Percentiles rank a stretch among this genome's conserved stretches.
phyloP scores from a whole-genome alignment of 257 asterid genomes.

The Rehmannia glutinosa region DNA sequence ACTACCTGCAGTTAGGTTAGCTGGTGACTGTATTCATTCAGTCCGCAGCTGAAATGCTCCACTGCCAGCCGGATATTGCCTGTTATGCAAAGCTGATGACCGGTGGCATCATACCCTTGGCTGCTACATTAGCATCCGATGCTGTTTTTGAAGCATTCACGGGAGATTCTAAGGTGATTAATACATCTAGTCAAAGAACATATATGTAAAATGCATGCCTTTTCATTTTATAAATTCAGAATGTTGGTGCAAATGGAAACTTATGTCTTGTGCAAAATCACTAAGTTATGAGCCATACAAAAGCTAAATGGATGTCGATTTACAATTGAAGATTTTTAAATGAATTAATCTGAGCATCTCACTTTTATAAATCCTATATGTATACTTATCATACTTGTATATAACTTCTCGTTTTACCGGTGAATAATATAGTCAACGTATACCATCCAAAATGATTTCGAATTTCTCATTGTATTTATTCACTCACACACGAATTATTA shows the following conservation, averaged over 20 bases:
- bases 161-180: conserved; percentile 86
- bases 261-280: too few species aligned
- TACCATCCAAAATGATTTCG: not conserved
- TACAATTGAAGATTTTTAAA: not conserved
- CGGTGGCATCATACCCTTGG: conserved; percentile 93
- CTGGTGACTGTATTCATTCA: conserved; percentile 29
- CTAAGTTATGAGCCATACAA: not conserved
- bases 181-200: not conserved
- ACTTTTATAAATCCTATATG: too few species aligned
- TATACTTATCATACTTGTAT: not conserved
- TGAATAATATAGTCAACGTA: not conserved
- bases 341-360: not conserved
- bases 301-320: not conserved
- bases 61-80: conserved; percentile 87
- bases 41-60: conserved; percentile 89
- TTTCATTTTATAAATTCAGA: not conserved
- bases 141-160: conserved; percentile 73
- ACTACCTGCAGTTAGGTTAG: conserved; percentile 1
- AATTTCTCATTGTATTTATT: too few species aligned
- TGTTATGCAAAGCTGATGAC: conserved; percentile 97
- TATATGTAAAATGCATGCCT: not conserved
- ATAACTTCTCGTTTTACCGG: not conserved
- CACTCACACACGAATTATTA: not conserved
- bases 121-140: conserved; percentile 83
- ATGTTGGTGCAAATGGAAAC: too few species aligned